A percentile compares a stretch with the other conserved stretches of the same genome.
phyloP scores from a whole-genome alignment of 164 flowering plant species.

The Houttuynia cordata region DNA sequence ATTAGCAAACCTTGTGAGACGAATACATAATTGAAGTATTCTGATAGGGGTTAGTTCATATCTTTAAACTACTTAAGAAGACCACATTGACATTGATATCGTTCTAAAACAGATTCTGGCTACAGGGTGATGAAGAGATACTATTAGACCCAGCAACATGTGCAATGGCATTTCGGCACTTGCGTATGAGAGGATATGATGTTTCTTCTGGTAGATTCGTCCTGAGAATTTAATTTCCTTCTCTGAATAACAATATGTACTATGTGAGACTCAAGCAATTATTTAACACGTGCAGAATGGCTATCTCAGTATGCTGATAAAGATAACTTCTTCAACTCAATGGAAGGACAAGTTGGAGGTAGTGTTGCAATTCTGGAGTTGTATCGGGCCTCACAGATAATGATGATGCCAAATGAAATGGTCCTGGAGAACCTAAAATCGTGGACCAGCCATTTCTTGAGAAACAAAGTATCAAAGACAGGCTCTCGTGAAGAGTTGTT shows the following conservation, averaged over 20 bases:
- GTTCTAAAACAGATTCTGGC: slow-evolving; percentile 47
- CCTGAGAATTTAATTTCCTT: background rate
- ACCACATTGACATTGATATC: slow-evolving; percentile 1
- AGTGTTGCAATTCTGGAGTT: slow-evolving; percentile 17
- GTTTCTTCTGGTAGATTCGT: slow-evolving; percentile 41
- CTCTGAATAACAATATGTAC: background rate
- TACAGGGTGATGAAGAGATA: slow-evolving; percentile 59
- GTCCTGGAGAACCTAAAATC: slow-evolving; percentile 15
- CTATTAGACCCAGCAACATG: slow-evolving; percentile 38
- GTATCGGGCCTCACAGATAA: slow-evolving; percentile 54
- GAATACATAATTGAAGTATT: too few species aligned
- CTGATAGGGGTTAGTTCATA: too few species aligned
- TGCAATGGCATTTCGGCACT: slow-evolving; percentile 64
- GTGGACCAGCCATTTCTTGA: slow-evolving; percentile 18
- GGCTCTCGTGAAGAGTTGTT: background rate
- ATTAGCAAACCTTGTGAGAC: too few species aligned
- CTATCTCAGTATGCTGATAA: slow-evolving; percentile 21
- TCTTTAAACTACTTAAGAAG: too few species aligned
- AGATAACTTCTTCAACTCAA: slow-evolving; percentile 8
- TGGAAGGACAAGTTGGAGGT: slow-evolving; percentile 9
- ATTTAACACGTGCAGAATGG: slow-evolving; percentile 26
- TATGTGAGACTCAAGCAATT: background rate
- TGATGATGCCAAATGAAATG: slow-evolving; percentile 21
- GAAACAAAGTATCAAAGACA: slow-evolving; percentile 9
- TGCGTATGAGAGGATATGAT: slow-evolving; percentile 58